A percentile compares a stretch with the other conserved stretches of the same genome.
Evolutionary conservation across 2,329 filamentous ascomycete species (phyloP).

Genomic region (Colletotrichum truncatum): DNA sequence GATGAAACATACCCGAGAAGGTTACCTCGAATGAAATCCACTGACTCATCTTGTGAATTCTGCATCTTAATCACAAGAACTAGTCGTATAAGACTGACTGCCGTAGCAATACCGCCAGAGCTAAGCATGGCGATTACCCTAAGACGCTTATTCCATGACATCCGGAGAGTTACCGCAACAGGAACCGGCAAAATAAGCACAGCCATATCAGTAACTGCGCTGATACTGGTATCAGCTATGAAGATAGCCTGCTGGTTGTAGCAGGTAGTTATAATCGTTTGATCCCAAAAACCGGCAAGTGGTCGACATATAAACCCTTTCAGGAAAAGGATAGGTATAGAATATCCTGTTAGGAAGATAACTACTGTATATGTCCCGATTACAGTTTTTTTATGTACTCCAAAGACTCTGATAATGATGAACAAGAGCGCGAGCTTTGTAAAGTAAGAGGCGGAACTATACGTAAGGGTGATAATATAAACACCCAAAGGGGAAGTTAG

Average conservation of each 20-base stretch:
- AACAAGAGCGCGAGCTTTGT: constrained; percentile 52
- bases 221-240: constrained; percentile 41
- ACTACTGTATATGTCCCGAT: constrained; percentile 50
- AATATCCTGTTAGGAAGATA: constrained; percentile 46
- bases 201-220: constrained; percentile 41
- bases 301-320: constrained; percentile 52
- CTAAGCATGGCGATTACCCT: constrained; percentile 40
- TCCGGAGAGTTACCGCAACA: constrained; percentile 42
- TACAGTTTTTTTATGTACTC: no score
- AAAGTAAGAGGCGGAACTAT: constrained; percentile 52
- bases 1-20: constrained; percentile 29
- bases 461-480: constrained; percentile 54
- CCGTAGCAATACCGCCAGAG: constrained; percentile 42
- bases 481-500: constrained; percentile 10
- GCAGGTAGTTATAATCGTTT: constrained; percentile 39
- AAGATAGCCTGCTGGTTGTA: constrained; percentile 45
- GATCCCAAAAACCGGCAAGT: constrained; percentile 50
- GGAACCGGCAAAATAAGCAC: constrained; percentile 42
- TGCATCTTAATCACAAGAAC: constrained; percentile 34
- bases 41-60: constrained; percentile 33
- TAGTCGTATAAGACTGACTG: constrained; percentile 40
- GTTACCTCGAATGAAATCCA: constrained; percentile 25
- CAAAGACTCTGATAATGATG: constrained; percentile 53
- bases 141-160: constrained; percentile 40
- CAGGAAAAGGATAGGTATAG: constrained; percentile 40